Base-by-base conservation (phyloP, 1,284 basidiomycete species). In the Boletellus deceptivus region DNA sequence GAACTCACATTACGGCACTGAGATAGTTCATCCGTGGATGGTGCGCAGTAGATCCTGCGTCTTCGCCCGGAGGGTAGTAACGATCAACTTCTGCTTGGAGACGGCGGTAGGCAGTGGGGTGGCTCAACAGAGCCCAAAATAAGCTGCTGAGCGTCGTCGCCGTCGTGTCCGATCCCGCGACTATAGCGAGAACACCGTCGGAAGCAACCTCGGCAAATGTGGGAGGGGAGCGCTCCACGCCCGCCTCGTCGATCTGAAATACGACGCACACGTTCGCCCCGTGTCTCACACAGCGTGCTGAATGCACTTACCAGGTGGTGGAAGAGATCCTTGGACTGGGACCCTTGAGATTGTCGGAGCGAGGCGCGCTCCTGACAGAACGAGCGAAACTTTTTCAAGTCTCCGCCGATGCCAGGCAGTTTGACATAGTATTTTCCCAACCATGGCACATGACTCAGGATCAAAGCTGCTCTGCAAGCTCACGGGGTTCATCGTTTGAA, bases 121-220 rank as follows among this genome's bases (percentile, higher is more conserved):
- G 61, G 33, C 60, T 63, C 7, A 82, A 57, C 3, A 84, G 59
- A 22, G 70, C 72, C 57, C 71, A 82, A 49, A 82, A 73, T 16
- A 76, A 58, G 46, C 65, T 70, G 52, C 70, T 70, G 7, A 83
- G 57, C 0, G 70, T 73, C 4, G 70, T 75, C 1, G 80, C 68
- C 0, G 78, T 77, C 0, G 83, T 83, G 58, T 83, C 82, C 7
- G 82, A 78, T 14, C 79, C 80, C 8, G 82, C 82, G 5, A 82
- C 67, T 43, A 83, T 76, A 3, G 78, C 74, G 8, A 81, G 69
- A 17, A 72, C 64, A 14, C 74, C 72, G 42, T 82, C 77, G 5
- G 73, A 70, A 7, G 73, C 62, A 13, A 80, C 67, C 35, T 72
- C 65, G 5, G 63, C 60, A 22, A 70, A 55, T 34, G 65, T 67